A percentile compares a stretch with the other conserved stretches of the same genome.
These are phyloP conservation scores for Dujonia santamariae DNA, from an alignment of 1,139 yeast species.

Conservation along the genomic window DNA sequence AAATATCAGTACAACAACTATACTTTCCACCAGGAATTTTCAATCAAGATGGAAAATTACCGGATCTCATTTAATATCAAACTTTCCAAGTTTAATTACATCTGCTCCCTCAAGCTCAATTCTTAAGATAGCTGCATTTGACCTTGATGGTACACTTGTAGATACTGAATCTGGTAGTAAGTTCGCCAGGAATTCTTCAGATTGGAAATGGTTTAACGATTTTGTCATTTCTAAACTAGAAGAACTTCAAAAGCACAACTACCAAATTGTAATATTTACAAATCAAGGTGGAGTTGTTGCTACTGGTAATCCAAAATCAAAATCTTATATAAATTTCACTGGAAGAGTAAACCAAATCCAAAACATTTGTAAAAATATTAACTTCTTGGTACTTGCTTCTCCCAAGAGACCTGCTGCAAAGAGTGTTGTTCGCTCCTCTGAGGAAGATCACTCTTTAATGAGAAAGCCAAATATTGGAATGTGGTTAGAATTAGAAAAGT, in stretches of 20 bases:
- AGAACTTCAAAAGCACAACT: constrained; percentile 20
- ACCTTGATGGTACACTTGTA: constrained; percentile 72
- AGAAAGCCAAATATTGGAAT: constrained; percentile 79
- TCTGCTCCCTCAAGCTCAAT: background rate
- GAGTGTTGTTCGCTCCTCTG: constrained; percentile 24
- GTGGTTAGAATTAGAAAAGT: constrained; percentile 52
- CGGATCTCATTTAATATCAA: constrained; percentile 35
- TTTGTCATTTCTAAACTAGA: constrained; percentile 27
- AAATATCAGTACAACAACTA: constrained; percentile 1
- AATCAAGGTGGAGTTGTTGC: constrained; percentile 76
- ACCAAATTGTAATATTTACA: constrained; percentile 66
- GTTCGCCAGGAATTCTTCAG: constrained; percentile 54
- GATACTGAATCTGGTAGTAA: constrained; percentile 54
- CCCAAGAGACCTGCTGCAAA: constrained; percentile 48
- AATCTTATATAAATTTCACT: constrained; percentile 49
- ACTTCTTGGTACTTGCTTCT: constrained; percentile 62
- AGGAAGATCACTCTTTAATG: constrained; percentile 36
- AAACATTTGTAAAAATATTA: constrained; percentile 15
- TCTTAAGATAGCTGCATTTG: constrained; percentile 63
- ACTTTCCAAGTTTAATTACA: constrained; percentile 19
- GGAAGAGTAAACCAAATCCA: constrained; percentile 41
- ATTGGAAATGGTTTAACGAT: constrained; percentile 65
- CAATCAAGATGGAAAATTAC: constrained; percentile 19
- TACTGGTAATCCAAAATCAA: constrained; percentile 29
- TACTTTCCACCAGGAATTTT: background rate